phyloP scores from a whole-genome alignment of 1,139 yeast species.

The Casaregolazyma lundiana region DNA sequence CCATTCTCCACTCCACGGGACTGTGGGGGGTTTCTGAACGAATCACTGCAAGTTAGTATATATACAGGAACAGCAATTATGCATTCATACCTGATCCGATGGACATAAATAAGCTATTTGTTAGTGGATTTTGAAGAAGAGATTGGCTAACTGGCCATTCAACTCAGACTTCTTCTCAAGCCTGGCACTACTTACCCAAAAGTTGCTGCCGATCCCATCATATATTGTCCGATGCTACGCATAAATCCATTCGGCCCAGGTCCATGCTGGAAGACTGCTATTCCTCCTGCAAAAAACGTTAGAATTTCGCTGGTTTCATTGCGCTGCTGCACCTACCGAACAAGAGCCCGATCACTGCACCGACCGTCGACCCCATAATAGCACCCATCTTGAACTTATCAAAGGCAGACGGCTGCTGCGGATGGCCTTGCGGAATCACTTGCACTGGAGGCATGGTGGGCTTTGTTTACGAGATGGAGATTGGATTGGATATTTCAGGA shows the following conservation, averaged over 20 bases:
- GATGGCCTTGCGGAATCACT: conserved; percentile 53
- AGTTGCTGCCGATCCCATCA: conserved; percentile 94
- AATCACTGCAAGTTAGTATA: conserved; percentile 44
- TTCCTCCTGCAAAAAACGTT: conserved; percentile 43
- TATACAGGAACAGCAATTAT: background rate
- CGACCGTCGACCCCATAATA: conserved; percentile 82
- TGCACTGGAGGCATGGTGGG: conserved; percentile 76
- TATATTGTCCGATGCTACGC: conserved; percentile 94
- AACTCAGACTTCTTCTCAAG: background rate
- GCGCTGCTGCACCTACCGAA: conserved; percentile 49
- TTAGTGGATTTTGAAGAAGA: background rate
- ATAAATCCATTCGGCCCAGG: conserved; percentile 98
- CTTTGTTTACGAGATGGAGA: conserved; percentile 5
- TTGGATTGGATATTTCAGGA: background rate
- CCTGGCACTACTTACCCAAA: conserved; percentile 50
- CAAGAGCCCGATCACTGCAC: conserved; percentile 90
- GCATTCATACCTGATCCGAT: conserved; percentile 48
- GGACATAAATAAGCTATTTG: conserved; percentile 74
- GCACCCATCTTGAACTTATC: conserved; percentile 98
- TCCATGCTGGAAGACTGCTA: conserved; percentile 85
- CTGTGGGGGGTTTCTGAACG: conserved; percentile 56
- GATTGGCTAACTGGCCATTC: background rate
- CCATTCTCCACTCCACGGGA: conserved; percentile 31
- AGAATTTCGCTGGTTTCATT: background rate
- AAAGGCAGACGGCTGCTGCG: conserved; percentile 80